phyloP scores from a whole-genome alignment of 2,329 filamentous ascomycete species.

The Colletotrichum sansevieriae region DNA sequence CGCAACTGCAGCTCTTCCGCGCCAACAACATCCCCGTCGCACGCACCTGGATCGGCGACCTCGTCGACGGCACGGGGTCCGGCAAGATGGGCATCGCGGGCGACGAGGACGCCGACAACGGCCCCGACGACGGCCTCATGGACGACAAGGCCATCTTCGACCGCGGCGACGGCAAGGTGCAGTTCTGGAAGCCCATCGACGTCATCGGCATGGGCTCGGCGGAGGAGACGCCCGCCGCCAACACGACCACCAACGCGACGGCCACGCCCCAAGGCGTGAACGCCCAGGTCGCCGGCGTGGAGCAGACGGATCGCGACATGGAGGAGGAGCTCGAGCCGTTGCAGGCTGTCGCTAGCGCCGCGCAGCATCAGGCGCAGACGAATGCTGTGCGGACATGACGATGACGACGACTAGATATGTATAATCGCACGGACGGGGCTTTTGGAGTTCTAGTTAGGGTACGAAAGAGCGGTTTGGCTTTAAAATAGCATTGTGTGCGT shows the following conservation, averaged over 20 bases:
- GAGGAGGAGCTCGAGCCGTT: constrained; percentile 42
- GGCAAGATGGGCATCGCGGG: constrained; percentile 48
- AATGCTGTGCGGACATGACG: constrained; percentile 10
- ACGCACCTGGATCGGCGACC: constrained; percentile 62
- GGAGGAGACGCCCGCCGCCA: constrained; percentile 21
- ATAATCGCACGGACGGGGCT: background rate
- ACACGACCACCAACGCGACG: constrained; percentile 4
- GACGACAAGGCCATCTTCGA: constrained; percentile 67
- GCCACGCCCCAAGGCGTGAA: background rate
- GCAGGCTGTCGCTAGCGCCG: constrained; percentile 38
- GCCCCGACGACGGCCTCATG: constrained; percentile 53
- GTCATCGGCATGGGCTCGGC: constrained; percentile 61
- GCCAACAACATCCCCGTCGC: constrained; percentile 62
- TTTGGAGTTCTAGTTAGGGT: too few species aligned
- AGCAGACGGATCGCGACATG: constrained; percentile 38
- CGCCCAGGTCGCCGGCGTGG: constrained; percentile 31
- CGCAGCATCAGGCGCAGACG: constrained; percentile 7
- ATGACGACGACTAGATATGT: background rate
- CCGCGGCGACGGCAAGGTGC: constrained; percentile 55
- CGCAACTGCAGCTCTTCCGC: constrained; percentile 65
- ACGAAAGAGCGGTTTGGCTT: background rate
- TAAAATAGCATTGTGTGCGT: constrained; percentile 26
- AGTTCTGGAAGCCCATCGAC: constrained; percentile 67
- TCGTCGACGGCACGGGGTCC: constrained; percentile 61
- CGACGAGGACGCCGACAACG: constrained; percentile 35